Evolutionary conservation across 1,139 yeast genomes (phyloP).

Genomic region (Zygoascus meyerae): DNA sequence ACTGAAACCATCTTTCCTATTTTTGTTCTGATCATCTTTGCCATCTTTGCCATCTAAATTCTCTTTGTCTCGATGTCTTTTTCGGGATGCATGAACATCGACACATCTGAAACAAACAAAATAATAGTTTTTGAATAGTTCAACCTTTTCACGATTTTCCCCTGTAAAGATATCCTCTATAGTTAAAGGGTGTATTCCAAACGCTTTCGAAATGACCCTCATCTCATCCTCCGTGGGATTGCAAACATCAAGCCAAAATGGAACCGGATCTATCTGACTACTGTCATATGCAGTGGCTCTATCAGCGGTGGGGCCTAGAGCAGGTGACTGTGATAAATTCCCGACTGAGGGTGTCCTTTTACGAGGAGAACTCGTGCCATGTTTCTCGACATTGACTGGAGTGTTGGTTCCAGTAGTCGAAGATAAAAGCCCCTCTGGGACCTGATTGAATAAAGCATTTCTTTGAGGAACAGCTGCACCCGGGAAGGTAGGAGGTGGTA

Average conservation of each 20-base stretch:
- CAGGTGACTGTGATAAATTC: neutral
- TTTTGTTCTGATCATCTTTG: conserved; percentile 12
- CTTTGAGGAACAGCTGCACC: neutral
- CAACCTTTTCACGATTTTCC: conserved; percentile 93
- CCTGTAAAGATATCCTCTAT: conserved; percentile 93
- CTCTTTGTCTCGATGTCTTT: conserved; percentile 6
- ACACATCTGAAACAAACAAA: conserved; percentile 91
- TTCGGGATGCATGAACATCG: conserved; percentile 45
- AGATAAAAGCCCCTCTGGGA: too few species aligned
- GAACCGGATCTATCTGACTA: conserved; percentile 31
- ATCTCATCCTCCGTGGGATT: conserved; percentile 96
- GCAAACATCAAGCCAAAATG: conserved; percentile 88
- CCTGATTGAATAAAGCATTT: neutral
- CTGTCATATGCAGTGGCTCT: conserved; percentile 4
- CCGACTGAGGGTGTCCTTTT: neutral
- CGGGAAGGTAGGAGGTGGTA: neutral
- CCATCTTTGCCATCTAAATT: conserved; percentile 10
- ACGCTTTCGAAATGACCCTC: conserved; percentile 85
- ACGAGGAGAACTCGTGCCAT: neutral
- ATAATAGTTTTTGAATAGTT: conserved; percentile 81
- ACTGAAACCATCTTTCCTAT: conserved; percentile 12
- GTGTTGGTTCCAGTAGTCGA: neutral
- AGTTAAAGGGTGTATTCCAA: conserved; percentile 92
- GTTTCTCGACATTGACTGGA: neutral
- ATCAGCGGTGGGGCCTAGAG: neutral